Base-by-base conservation (phyloP, 2,329 filamentous ascomycete genomes). In the Neonectria punicea region DNA sequence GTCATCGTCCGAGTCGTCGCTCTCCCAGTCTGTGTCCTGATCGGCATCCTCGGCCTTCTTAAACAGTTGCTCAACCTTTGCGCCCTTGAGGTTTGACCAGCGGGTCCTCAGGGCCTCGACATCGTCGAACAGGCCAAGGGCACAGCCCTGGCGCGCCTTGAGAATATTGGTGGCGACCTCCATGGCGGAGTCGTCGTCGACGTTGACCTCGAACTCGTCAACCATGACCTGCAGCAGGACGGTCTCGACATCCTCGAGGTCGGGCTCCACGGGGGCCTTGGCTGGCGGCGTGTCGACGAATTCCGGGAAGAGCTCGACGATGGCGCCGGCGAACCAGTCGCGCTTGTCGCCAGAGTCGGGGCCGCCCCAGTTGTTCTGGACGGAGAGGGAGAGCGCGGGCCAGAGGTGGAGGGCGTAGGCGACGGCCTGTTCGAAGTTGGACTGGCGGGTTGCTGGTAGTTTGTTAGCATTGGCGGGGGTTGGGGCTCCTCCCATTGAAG, bases 191-290 rank as follows among this genome's bases (percentile, higher is more conserved):
- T 94, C 94, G 79, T 99, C 96, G 75, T 98, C 96, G 30, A 98
- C 88, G 61, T 93, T 91, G 60, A 96, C 92, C 74, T 97, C 94
- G 75, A 98, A 99, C 80, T 99, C 96, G 81, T 98, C 96, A 67
- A 92, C 87, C 91, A 98, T 96, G 66, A 97, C 90, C 75, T 98
- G 93, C 51, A 97, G 84, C 53, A 98, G 84, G 56, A 97, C 89
- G 44, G 91, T 87, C 82, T 98, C 95, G 47, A 98, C 83, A 73
- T 98, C 93, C 68, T 91, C 89, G 18, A 87, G 82, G 72, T 97
- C 92, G 11, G 92, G 85, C 70, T 89, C 86, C 20, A 84, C 81
- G 22, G 70, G 66, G 60, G 66, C 76, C 69, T 66, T 75, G 66
- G 66, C 71, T 44, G 70, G 68, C 50, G 74, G 71, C 10, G 76